Base-by-base conservation (phyloP, 768 basidiomycete genomes). In the Hebeloma cylindrosporum region DNA sequence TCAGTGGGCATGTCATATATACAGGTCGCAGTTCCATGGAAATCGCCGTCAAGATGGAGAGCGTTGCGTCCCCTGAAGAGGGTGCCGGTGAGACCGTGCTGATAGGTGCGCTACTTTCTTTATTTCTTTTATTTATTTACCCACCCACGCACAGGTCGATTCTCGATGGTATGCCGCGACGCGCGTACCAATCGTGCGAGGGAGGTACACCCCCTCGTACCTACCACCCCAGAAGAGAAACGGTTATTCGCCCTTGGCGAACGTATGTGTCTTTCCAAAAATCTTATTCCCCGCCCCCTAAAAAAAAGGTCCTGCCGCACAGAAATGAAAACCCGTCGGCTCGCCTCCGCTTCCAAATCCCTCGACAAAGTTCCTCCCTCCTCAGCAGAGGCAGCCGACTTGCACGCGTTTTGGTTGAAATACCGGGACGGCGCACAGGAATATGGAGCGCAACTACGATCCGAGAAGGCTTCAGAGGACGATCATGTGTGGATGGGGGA, bases 1-100 rank as follows among this genome's bases (percentile, higher is more conserved):
- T 91, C 25, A 83, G 83, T 27, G 90, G 89, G 0, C 88, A 91
- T 56, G 88, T 92, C 14, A 83, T 90, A 25, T 85, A 83, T 53
- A 83, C 83, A 0, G 90, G 88, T 0, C 70, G 60, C 35, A 85
- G 82, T 43, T 88, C 85, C 0, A 87, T 92, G 80, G 88, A 92
- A 59, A 80, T 92, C n/a, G 85, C 80, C 3, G 83, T 93, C 31
- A 86, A 85, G 60, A 86, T 92, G 84, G 87, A 91, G n/a, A n/a
- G n/a, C n/a, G n/a, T n/a, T n/a, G n/a, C n/a, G 59, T 79, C 72
- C 2, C 63, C 82, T 21, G 71, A 71, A 14, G 58, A 56, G n/a
- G 69, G 68, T 13, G 67, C 68, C 4, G 77, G 79, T 13, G 74
- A 82, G 50, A 83, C 85, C 6, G 75, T 88, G 23, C 68, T 88